Base-by-base conservation (phyloP, 805 yeast species). In the Wickerhamomyces queroliae region DNA sequence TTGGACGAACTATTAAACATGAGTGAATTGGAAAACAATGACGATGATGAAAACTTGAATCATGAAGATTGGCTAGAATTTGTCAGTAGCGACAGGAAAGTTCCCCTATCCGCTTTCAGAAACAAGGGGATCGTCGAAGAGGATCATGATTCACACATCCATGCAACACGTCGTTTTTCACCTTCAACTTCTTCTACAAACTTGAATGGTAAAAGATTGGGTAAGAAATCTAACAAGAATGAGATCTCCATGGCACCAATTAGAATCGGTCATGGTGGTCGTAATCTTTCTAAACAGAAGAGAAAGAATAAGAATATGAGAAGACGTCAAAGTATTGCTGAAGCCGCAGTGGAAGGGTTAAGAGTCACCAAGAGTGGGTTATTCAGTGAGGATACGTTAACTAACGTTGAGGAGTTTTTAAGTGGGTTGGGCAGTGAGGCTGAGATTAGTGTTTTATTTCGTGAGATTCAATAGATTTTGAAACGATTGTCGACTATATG, bases 61-160 rank as follows among this genome's bases (percentile, higher is more conserved):
- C 64, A 68, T 54, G 55, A 59, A 34, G 52, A 53, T 12, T 53
- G 64, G 45, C 38, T 61, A 37, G 57, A 64, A 52, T 45, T 58
- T 34, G 48, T 63, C 37, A 70, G 58, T 42, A 64, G 61, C 58
- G 61, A 62, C 55, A 75, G 72, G 56, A 70, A 70, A 40, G 80
- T 88, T 8, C 97, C 97, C 4, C 63, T 90, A 30, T 85, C 95
- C 2, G 97, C 97, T 1, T 91, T 91, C 59, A 69, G 98, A 55
- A 90, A 88, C 62, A 83, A 88, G 53, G 83, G 84, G 11, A 61
- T 76, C 10, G 55, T 59, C 22, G 47, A 56, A 26, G 48, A 55
- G 32, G 64, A 58, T 25, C 46, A n/a, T n/a, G n/a, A 49, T 21
- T 35, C 51, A 2, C 58, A 53, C 37, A 38, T 54, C 7, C 52